Evolutionary conservation across 192 early-diverging fungal species (phyloP).

Genomic region (Borealophlyctis nickersoniae): DNA sequence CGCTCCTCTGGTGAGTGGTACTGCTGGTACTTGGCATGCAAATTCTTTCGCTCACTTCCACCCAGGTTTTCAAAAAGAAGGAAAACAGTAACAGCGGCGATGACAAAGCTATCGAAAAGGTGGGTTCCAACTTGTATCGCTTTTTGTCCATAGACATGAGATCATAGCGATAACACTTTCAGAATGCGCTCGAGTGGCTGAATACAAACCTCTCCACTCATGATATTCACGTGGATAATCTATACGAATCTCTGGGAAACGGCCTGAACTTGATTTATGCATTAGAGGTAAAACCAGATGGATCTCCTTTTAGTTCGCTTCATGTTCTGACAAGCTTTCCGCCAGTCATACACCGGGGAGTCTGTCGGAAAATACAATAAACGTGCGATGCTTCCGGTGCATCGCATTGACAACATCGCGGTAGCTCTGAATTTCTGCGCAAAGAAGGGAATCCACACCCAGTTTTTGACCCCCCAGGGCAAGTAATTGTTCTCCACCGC

Average conservation of each 20-base stretch:
- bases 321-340: not conserved
- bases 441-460: constrained; percentile 37
- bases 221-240: constrained; percentile 36
- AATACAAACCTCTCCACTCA: constrained; percentile 40
- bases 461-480: constrained; percentile 44
- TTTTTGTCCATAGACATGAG: no score
- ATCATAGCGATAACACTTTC: constrained; percentile 5
- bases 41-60: no score
- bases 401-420: constrained; percentile 46
- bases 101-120: constrained; percentile 53
- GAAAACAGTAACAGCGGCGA: constrained; percentile 46
- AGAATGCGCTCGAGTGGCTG: constrained; percentile 47
- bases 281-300: constrained; percentile 35
- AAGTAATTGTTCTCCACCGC: no score
- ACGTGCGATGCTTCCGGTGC: constrained; percentile 47
- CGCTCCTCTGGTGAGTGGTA: no score
- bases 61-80: constrained; percentile 38
- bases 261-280: constrained; percentile 50
- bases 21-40: no score
- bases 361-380: constrained; percentile 53
- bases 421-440: constrained; percentile 42
- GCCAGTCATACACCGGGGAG: constrained; percentile 35
- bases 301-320: constrained; percentile 8
- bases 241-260: constrained; percentile 35
- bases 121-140: constrained; percentile 1